Conservation (phyloP, 129 eudicot genomes). For the Smallanthus sonchifolius region DNA sequence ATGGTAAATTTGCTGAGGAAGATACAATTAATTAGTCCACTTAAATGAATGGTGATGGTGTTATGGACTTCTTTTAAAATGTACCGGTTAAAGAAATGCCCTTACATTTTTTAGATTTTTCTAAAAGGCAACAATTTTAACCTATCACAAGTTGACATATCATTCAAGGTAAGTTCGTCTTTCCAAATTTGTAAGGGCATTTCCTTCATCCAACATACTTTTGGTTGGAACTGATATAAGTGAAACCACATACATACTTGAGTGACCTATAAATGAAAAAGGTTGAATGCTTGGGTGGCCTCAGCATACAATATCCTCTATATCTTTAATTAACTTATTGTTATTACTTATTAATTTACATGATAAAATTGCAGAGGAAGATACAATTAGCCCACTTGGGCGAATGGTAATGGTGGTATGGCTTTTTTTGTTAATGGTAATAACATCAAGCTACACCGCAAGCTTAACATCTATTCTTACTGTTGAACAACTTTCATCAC, state of each 20-base stretch:
- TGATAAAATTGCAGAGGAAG: conserved; percentile 51
- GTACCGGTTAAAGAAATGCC: background rate
- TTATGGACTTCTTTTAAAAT: conserved; percentile 49
- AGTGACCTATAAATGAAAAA: background rate
- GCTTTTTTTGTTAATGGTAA: conserved; percentile 65
- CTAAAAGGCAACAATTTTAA: background rate
- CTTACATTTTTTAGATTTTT: background rate
- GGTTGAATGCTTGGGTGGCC: background rate
- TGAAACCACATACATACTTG: background rate
- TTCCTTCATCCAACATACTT: background rate
- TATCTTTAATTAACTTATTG: background rate
- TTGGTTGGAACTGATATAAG: background rate
- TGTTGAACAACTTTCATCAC: conserved; percentile 60
- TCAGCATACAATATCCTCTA: background rate
- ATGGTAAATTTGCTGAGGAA: conserved; percentile 45
- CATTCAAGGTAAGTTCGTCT: background rate
- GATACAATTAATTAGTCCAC: conserved; percentile 53
- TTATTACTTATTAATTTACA: background rate
- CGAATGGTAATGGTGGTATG: conserved; percentile 66
- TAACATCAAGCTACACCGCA: conserved; percentile 80
- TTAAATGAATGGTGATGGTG: conserved; percentile 57
- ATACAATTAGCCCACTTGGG: conserved; percentile 64
- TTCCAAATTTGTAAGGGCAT: background rate
- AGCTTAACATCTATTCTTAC: conserved; percentile 83
- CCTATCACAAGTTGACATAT: background rate